Conservation (phyloP, 345 rosid genomes). For the Clarkia xantiana region DNA sequence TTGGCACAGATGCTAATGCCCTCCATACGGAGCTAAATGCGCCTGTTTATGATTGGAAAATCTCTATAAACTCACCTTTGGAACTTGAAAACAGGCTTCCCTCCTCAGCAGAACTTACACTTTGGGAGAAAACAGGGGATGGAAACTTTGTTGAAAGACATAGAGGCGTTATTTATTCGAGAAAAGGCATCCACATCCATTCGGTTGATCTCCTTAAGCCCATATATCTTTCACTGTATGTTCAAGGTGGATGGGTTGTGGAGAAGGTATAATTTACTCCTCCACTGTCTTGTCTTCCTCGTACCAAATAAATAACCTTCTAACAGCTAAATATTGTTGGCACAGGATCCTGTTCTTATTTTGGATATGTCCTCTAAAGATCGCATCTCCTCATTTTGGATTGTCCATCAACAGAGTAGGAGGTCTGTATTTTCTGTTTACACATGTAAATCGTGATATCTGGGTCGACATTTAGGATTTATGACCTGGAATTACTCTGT, state of each 20-base stretch:
- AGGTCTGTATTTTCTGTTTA: conserved; percentile 31
- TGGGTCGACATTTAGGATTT: too few relatives aligned
- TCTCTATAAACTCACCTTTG: conserved; percentile 72
- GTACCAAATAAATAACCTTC: neutral
- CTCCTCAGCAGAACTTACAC: conserved; percentile 65
- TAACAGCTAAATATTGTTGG: conserved; percentile 5
- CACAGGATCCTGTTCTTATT: conserved; percentile 71
- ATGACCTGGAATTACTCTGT: too few relatives aligned
- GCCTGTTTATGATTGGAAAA: conserved; percentile 95
- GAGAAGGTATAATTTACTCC: conserved; percentile 49
- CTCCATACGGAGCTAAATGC: conserved; percentile 80
- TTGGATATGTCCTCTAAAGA: conserved; percentile 62
- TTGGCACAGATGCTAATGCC: conserved; percentile 76
- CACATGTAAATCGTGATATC: neutral
- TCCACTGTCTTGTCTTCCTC: conserved; percentile 1
- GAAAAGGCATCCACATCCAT: conserved; percentile 44
- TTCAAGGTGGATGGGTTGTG: conserved; percentile 85
- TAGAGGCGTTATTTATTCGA: conserved; percentile 47
- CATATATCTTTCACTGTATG: conserved; percentile 55
- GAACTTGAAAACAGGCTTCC: conserved; percentile 93
- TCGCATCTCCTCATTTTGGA: conserved; percentile 80
- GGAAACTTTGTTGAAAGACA: conserved; percentile 58
- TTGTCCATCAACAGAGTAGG: conserved; percentile 80
- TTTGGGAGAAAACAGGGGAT: conserved; percentile 73
- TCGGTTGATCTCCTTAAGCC: conserved; percentile 66